Evolutionary conservation across 2,329 filamentous ascomycete genomes (phyloP).

Genomic region (Chrysoporthe deuterocubensis): DNA sequence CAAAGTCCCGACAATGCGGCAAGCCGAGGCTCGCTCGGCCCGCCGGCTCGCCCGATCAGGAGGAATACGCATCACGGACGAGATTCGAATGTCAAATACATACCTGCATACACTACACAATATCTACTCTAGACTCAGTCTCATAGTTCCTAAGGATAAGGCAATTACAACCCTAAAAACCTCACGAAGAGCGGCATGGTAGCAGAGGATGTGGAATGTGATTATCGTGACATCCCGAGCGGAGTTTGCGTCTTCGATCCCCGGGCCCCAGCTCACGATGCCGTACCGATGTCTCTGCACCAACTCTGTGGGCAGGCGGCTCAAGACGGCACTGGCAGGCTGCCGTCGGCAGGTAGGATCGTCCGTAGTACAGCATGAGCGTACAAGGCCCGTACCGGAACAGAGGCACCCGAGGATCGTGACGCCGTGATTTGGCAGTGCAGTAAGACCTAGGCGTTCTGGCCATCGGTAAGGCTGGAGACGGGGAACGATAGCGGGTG

Average conservation of each 20-base stretch:
- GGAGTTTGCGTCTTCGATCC: background rate
- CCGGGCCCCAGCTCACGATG: background rate
- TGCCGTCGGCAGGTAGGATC: background rate
- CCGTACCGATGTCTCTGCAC: background rate
- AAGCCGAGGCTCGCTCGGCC: slow-evolving; percentile 3
- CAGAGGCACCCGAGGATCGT: background rate
- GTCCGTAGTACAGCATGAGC: slow-evolving; percentile 20
- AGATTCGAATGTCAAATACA: background rate
- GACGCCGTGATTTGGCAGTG: background rate
- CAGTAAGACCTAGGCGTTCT: background rate
- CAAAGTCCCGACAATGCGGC: background rate
- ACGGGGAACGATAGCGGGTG: background rate
- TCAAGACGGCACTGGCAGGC: background rate
- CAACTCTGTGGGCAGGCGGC: background rate
- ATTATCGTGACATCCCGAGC: background rate
- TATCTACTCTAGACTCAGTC: background rate
- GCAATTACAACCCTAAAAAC: background rate
- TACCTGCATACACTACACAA: too few species aligned
- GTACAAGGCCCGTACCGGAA: background rate
- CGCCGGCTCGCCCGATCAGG: background rate
- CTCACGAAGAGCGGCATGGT: background rate
- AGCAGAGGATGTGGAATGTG: background rate
- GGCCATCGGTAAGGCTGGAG: background rate
- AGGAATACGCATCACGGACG: background rate
- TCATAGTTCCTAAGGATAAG: background rate